Base-by-base conservation (phyloP, 2,329 filamentous ascomycete genomes). In the Phyllosticta capitalensis region DNA sequence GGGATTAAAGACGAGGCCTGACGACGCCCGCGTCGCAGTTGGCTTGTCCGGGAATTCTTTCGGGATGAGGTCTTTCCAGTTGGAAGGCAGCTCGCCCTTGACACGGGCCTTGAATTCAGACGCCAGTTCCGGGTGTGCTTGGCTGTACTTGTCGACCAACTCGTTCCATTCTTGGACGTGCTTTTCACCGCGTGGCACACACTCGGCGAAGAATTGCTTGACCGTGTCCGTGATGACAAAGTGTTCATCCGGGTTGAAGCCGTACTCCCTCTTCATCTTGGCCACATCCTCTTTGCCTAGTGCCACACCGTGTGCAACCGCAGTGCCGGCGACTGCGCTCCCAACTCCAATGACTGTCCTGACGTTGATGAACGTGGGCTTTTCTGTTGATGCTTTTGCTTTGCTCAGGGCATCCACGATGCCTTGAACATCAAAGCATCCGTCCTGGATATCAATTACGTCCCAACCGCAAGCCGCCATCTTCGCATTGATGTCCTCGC, bases 291-390 rank as follows among this genome's bases (percentile, higher is more conserved):
- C 75, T 1, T 73, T 69, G 5, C 81, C 82, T 49, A 83, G 81
- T 1, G 83, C 80, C 10, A 78, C 82, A 21, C 82, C 82, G 62
- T 86, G 83, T 0, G 82, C 79, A 20, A 77, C 76, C 3, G 82
- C 81, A 14, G 80, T 70, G 5, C 76, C 76, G 3, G 73, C 74
- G 0, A 73, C 71, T 20, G 69, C 67, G 48, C 71, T 82, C 5
- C 79, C 80, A 0, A 82, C 62, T 0, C 82, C 81, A 21, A 83
- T 84, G n/a, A 81, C 70, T 0, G 82, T 84, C 20, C 74, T 75
- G 7, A 83, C 72, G 62, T 84, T 84, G 72, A 84, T 78, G 62
- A 84, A 83, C 0, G 77, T 79, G 0, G 81, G 82, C 65, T 81
- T 81, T 1, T 78, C 73, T 6, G 67, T 73, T 1, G 72, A 74